phyloP scores from a whole-genome alignment of 108 stramenopile genomes.

The Thalassiosira profunda region DNA sequence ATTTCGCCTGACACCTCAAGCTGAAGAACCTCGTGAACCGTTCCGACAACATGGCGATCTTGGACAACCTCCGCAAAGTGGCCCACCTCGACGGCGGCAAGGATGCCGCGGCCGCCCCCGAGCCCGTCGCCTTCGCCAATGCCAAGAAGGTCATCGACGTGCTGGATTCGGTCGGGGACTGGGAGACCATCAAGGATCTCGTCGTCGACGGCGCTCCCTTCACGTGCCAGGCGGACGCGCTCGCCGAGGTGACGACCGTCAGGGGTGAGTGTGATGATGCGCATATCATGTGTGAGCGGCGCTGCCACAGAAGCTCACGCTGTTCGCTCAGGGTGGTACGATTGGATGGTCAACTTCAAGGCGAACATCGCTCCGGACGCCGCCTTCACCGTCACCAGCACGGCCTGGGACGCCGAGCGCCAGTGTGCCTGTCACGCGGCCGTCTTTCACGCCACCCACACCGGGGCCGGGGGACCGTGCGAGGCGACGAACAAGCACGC shows the following conservation, averaged over 20 bases:
- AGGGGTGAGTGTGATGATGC: too few relatives aligned
- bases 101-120: too few relatives aligned
- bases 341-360: slow-evolving; percentile 11
- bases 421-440: neutral
- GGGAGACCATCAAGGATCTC: neutral
- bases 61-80: too few relatives aligned
- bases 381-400: neutral
- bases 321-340: too few relatives aligned
- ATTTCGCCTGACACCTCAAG: too few relatives aligned
- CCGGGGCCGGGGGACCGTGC: neutral
- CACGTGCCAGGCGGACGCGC: slow-evolving; percentile 1
- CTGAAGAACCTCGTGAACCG: too few relatives aligned
- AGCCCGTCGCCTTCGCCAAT: neutral
- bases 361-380: neutral
- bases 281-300: too few relatives aligned
- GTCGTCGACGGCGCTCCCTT: neutral
- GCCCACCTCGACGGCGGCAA: too few relatives aligned
- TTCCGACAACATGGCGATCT: too few relatives aligned
- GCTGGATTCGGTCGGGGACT: neutral
- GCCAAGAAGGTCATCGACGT: slow-evolving; percentile 3
- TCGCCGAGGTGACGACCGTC: slow-evolving; percentile 1
- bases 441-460: slow-evolving; percentile 5
- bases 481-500: slow-evolving; percentile 4
- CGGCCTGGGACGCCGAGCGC: neutral
- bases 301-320: too few relatives aligned